Base-by-base conservation (phyloP, 2,329 filamentous ascomycete genomes). In the Helotiales sp. region DNA sequence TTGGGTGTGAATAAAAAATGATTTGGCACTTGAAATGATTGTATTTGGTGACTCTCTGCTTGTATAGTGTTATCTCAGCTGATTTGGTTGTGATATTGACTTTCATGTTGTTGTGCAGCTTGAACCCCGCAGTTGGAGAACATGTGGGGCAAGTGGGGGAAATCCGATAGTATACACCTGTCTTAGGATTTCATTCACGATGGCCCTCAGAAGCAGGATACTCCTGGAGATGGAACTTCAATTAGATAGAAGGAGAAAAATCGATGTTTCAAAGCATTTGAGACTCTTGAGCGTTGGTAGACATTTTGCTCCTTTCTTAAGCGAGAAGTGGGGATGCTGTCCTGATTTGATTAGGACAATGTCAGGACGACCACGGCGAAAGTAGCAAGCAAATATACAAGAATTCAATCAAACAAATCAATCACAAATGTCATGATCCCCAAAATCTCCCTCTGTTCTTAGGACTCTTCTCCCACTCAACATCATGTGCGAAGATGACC, bases 401-500 rank as follows among this genome's bases (percentile, higher is more conserved):
- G 4, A 15, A 4, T 34, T 12, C 10, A 13, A 5, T 34, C n/a
- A 3, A 34, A 13, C 4, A 10, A 13, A 10, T 5, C 8, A 15
- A 19, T 2, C 13, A 15, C 5, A 6, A 40, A 40, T 19, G 19
- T 44, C 40, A 44, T 19, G 27, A 25, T 15, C 55, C 55, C 50
- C 33, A 54, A 27, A 58, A 54, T 7, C 55, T 33, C 15, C 42
- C 34, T 19, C 13, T 29, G 15, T 58, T 58, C 34, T 46, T 58
- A 9, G 44, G 46, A 55, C 55, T 52, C 22, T 48, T 22, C 34
- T 72, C 75, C 79, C 79, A 82, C 3, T 58, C 73, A 52, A 70
- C 72, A 68, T 81, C 79, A 73, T 82, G 79, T 57, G 79, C 79
- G 13, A 80, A 74, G 52, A 82, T 72, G 15, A 81, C 69, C 67